Evolutionary conservation across 495 filamentous ascomycete species (phyloP), one percentile per base, ranked within the genome.

Genomic region (Aspergillus saccharolyticus): DNA sequence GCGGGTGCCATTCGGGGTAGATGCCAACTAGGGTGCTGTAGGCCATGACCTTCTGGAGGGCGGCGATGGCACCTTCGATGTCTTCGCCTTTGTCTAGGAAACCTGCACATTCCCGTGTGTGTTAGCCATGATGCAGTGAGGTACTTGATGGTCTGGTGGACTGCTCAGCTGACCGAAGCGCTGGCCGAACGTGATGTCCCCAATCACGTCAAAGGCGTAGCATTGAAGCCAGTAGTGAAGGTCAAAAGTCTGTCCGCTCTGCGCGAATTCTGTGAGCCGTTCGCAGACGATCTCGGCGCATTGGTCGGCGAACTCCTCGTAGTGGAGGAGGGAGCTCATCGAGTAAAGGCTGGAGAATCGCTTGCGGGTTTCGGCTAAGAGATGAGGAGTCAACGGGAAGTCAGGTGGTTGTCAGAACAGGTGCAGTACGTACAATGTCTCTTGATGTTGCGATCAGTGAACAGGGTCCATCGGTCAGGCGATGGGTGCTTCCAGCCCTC

Each of bases 111-210:
- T 5, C 33, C n/a, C 20, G 51, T 57, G 12, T 62, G 55, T 49
- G 33, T 39, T 25, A 24, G 20, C 22, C 2, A n/a, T n/a, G n/a
- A n/a, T n/a, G n/a, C n/a, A n/a, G n/a, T n/a, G n/a, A n/a, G n/a
- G n/a, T n/a, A n/a, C n/a, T n/a, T 49, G 19, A 8, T 49, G 9
- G 8, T 8, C 8, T 15, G 24, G 5, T 16, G 7, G 46, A 12
- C 18, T 10, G 44, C 7, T 46, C 10, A 6, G 55, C 52, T 49
- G 53, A 72, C 72, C 73, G 63, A 87, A 84, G 10, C 82, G 73
- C 59, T 85, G 80, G 52, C 78, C 78, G 60, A 84, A 88, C 3
- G 83, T 85, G 60, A 89, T 84, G 59, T 85, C 78, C 33, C 83
- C 83, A 58, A 88, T 86, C 1, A 86, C 81, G 56, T 85, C 83